Evolutionary conservation across 345 rosid genomes (phyloP), one percentile per base, ranked within the genome.

Genomic region (Eucalyptus curtisii): DNA sequence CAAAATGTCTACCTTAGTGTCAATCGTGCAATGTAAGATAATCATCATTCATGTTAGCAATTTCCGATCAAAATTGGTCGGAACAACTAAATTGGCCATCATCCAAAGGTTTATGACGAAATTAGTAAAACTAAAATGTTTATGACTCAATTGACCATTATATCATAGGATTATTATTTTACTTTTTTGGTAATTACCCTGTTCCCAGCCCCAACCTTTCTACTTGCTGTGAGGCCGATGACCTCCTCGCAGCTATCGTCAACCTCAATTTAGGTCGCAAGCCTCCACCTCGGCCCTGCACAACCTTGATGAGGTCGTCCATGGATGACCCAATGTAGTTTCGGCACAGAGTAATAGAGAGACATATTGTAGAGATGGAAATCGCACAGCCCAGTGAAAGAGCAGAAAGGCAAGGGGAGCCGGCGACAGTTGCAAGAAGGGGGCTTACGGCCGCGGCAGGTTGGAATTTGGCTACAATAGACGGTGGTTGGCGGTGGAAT

Each of bases 1-100:
- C 3, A 55, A 9, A 8, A 9, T 55, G 1, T 22, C 30, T 6
- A 24, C 12, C 4, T 55, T 24, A 55, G 1, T 0, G 12, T 55
- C 30, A 10, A 24, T 55, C 3, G 3, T 55, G 61, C 10, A 2
- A 10, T 55, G 0, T 55, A 9, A 24, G 30, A 55, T 22, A 24
- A 55, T 6, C 30, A 24, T 22, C 30, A 22, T 55, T 24, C 61
- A 55, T 24, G 12, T 55, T 24, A 55, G 0, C 6, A 55, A 22
- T 55, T 55, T 27, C 27, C 0, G 3, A 0, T 5, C 61, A 55
- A 22, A 55, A 4, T 55, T 55, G 61, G 1, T 2, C 8, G 2
- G 6, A 22, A 9, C 9, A 24, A 55, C 12, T 55, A 55, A 22
- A 55, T 55, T 2, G 1, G 6, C 61, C 27, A 55, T 55, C 0